phyloP scores from a whole-genome alignment of 2,329 filamentous ascomycete genomes.

The Neonectria hederae region DNA sequence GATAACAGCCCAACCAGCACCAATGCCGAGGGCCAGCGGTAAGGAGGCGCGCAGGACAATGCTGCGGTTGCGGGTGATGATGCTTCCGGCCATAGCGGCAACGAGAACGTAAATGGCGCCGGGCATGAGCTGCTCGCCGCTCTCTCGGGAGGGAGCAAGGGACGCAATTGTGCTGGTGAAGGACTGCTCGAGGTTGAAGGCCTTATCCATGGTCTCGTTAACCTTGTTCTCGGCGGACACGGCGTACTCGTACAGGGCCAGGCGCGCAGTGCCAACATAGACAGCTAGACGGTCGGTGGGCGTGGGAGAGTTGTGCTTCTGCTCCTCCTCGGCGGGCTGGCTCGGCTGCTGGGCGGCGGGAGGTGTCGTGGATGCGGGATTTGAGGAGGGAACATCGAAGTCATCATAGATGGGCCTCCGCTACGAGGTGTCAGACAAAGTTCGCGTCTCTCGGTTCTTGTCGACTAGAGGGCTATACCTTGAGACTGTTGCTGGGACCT shows the following conservation, averaged over 20 bases:
- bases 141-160: constrained; percentile 85
- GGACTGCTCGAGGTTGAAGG: constrained; percentile 85
- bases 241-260: constrained; percentile 82
- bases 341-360: constrained; percentile 43
- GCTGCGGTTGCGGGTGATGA: constrained; percentile 87
- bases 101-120: constrained; percentile 93
- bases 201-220: constrained; percentile 82
- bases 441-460: background rate
- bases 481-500: constrained; percentile 49
- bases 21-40: constrained; percentile 82
- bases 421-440: constrained; percentile 35
- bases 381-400: constrained; percentile 57
- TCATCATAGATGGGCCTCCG: constrained; percentile 86
- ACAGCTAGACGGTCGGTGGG: constrained; percentile 89
- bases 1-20: constrained; percentile 84
- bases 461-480: constrained; percentile 38
- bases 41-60: constrained; percentile 80
- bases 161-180: constrained; percentile 91
- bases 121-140: constrained; percentile 88
- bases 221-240: constrained; percentile 80
- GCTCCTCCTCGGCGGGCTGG: constrained; percentile 47
- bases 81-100: constrained; percentile 92
- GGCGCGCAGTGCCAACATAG: constrained; percentile 81
- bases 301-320: constrained; percentile 66
- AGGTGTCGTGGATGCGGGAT: constrained; percentile 43